phyloP scores from a whole-genome alignment of 164 flowering plant genomes.

The Vitis rupestris region DNA sequence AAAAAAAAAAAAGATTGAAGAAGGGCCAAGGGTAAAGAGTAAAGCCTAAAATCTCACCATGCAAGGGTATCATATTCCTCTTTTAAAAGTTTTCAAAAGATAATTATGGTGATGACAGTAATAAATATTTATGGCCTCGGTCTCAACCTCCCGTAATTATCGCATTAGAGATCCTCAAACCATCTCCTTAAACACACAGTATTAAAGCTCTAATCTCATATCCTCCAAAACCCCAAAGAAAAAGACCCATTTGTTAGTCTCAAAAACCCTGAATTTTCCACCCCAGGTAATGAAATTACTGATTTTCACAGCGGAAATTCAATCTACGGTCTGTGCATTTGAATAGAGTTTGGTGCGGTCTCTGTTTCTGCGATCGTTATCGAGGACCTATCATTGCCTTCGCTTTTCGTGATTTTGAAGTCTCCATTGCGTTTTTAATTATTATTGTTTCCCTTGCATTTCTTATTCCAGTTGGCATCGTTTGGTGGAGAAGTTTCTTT shows the following conservation, averaged over 20 bases:
- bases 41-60: too few species aligned
- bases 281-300: neutral
- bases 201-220: neutral
- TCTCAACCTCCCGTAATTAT: neutral
- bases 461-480: neutral
- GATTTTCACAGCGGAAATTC: neutral
- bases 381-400: slow-evolving; percentile 19
- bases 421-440: neutral
- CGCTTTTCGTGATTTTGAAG: slow-evolving; percentile 28
- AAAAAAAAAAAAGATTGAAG: too few species aligned
- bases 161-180: too few species aligned
- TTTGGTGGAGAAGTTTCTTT: slow-evolving; percentile 21
- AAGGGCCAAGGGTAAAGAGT: too few species aligned
- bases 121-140: neutral
- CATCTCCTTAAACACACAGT: too few species aligned
- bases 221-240: neutral
- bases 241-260: too few species aligned
- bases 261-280: neutral
- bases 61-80: too few species aligned
- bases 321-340: neutral
- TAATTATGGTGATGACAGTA: too few species aligned
- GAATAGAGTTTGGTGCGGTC: slow-evolving; percentile 15
- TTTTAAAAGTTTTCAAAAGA: too few species aligned
- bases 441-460: neutral
- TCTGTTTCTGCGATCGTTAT: slow-evolving; percentile 13